Evolutionary conservation across 1,284 basidiomycete species (phyloP).

Genomic region (Hypsizygus ulmarius): DNA sequence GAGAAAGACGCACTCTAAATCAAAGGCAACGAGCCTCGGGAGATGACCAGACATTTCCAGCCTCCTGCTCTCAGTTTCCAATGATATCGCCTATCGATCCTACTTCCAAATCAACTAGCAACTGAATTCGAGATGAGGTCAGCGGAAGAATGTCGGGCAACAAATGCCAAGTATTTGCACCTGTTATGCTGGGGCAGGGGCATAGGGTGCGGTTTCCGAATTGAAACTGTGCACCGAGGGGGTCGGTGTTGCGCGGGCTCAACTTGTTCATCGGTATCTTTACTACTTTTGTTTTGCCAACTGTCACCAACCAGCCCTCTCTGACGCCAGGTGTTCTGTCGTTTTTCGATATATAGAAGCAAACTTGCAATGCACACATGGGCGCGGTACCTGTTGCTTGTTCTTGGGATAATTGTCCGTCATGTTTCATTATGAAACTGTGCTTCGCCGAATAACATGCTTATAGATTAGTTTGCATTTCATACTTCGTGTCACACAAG

Average conservation of each 20-base stretch:
- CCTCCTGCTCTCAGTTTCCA: too few species aligned
- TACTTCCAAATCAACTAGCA: too few species aligned
- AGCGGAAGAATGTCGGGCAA: too few species aligned
- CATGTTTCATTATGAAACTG: neutral
- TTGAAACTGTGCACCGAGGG: too few species aligned
- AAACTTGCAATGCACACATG: conserved; percentile 54
- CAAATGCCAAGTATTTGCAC: conserved; percentile 1
- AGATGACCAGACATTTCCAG: conserved; percentile 15
- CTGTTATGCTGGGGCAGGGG: neutral
- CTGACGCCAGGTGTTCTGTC: neutral
- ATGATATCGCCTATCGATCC: too few species aligned
- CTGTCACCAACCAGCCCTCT: neutral
- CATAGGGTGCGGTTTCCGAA: too few species aligned
- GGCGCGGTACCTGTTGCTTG: conserved; percentile 59
- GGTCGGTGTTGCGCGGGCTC: too few species aligned
- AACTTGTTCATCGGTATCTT: too few species aligned
- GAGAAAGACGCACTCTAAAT: conserved; percentile 67
- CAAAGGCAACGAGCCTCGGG: conserved; percentile 78
- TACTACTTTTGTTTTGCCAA: neutral
- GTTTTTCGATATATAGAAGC: neutral
- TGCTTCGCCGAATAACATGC: neutral
- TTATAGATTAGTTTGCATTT: conserved; percentile 61
- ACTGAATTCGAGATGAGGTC: too few species aligned
- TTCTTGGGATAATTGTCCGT: conserved; percentile 54
- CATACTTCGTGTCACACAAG: conserved; percentile 65